Percentiles rank a stretch among this genome's conserved stretches.
phyloP scores from a whole-genome alignment of 345 rosid genomes.

The Lepidium africanum region DNA sequence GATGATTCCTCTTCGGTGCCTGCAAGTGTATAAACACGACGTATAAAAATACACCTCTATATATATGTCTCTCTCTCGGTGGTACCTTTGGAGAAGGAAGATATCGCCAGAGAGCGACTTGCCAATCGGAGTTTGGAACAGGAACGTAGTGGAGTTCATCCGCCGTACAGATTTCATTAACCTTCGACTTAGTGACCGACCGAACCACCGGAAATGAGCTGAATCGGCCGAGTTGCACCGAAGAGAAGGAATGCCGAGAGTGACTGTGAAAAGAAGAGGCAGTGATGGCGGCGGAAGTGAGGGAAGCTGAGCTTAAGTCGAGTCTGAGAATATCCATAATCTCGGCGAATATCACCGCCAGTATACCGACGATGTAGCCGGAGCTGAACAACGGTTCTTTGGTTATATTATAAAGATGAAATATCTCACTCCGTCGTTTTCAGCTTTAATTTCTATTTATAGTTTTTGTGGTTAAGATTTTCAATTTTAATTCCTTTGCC shows the following conservation, averaged over 20 bases:
- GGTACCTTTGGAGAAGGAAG: conserved; percentile 47
- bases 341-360: neutral
- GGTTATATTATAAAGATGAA: neutral
- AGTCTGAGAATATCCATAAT: conserved; percentile 30
- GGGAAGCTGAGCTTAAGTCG: conserved; percentile 35
- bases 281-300: neutral
- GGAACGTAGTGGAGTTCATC: conserved; percentile 88
- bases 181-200: neutral
- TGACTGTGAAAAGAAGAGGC: conserved; percentile 17
- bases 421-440: neutral
- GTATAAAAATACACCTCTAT: neutral
- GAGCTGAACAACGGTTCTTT: neutral
- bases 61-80: neutral
- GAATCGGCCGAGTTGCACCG: conserved; percentile 11
- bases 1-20: conserved; percentile 66
- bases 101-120: conserved; percentile 90
- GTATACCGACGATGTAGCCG: neutral
- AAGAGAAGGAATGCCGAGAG: neutral
- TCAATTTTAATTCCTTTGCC: neutral
- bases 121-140: conserved; percentile 68
- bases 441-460: neutral
- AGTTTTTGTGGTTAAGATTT: conserved; percentile 17
- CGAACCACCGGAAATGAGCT: neutral
- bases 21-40: conserved; percentile 3
- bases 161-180: conserved; percentile 48